Evolutionary conservation across 2,329 filamentous ascomycete genomes (phyloP), one percentile per base, ranked within the genome.

Genomic region (Ophiostoma sp.): DNA sequence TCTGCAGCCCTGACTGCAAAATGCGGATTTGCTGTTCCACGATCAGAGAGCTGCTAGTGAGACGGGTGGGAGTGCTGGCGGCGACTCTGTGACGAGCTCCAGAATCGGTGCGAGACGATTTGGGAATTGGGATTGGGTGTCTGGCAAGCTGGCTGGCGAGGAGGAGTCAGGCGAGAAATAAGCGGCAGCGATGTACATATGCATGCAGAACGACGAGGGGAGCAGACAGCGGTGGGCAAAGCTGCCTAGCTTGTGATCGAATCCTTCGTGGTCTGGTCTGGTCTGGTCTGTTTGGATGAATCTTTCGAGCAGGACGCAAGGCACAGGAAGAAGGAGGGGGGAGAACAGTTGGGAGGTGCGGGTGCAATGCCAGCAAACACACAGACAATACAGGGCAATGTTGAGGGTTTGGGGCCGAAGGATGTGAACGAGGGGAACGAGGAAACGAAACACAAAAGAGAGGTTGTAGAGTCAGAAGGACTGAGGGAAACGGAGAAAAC

Each of bases 41-140:
- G 42, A 50, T 12, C 52, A 61, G 50, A 55, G 50, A 55, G 61
- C 48, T 52, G 28, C 28, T 61, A 39, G 39, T 50, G 42, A 69
- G 42, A 69, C 42, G 48, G 66, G 31, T 25, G 48, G 33, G 64
- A 50, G 64, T 72, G 25, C 48, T 42, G 28, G 70, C 42, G 69
- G 61, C 48, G 28, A 72, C 71, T 73, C 69, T 64, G 36, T 70
- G 74, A 71, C 63, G 36, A 28, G 69, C 55, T 75, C 71, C 71
- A 75, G 74, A 39, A 31, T 45, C 42, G 36, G 15, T 72, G 66
- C 70, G 57, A 36, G 64, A 72, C 39, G 63, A 50, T 50, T 31
- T 50, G 42, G 25, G 15, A 33, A 4, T 31, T 50, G 63, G 63
- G 22, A 50, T 50, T 48, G 25, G 39, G 25, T 50, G 39, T 45